A percentile compares a stretch with the other conserved stretches of the same genome.
Evolutionary conservation across 1,284 basidiomycete species (phyloP).

Genomic region (Neonothopanus nambi): DNA sequence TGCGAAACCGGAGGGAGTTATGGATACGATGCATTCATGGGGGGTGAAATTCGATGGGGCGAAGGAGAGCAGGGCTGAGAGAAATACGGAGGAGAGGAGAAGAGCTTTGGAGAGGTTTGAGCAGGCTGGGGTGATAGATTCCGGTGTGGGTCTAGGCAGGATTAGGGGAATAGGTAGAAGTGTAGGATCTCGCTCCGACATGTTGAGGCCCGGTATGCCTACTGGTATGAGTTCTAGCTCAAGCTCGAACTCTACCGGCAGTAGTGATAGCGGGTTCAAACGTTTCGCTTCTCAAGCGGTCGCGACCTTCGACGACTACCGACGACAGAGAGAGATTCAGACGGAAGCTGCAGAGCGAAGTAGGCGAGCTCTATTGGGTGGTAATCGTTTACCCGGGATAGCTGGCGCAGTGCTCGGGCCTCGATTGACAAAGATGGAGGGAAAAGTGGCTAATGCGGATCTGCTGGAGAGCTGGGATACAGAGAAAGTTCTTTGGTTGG

Average conservation of each 20-base stretch:
- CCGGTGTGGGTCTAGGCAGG: too few relatives aligned
- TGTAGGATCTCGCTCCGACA: too few relatives aligned
- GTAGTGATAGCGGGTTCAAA: neutral
- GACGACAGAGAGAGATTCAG: neutral
- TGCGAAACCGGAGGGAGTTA: slow-evolving; percentile 21
- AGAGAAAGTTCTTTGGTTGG: slow-evolving; percentile 23
- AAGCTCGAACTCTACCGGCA: neutral
- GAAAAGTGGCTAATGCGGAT: too few relatives aligned
- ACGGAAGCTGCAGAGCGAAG: too few relatives aligned
- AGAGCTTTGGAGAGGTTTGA: slow-evolving; percentile 19
- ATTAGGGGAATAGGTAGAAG: too few relatives aligned
- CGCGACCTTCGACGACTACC: neutral
- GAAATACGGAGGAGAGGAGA: slow-evolving; percentile 12
- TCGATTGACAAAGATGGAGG: too few relatives aligned
- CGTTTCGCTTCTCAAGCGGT: neutral
- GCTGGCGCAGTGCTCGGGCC: too few relatives aligned
- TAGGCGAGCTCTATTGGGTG: too few relatives aligned
- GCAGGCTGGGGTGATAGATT: too few relatives aligned
- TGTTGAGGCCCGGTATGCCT: too few relatives aligned
- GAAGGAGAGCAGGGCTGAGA: slow-evolving; percentile 12
- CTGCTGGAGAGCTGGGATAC: slow-evolving; percentile 8
- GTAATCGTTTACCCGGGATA: neutral
- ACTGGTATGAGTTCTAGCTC: neutral
- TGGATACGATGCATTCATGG: slow-evolving; percentile 24
- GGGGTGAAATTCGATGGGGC: slow-evolving; percentile 23